Conservation (phyloP, 1,284 basidiomycete genomes). For the Puccinia polysora region DNA sequence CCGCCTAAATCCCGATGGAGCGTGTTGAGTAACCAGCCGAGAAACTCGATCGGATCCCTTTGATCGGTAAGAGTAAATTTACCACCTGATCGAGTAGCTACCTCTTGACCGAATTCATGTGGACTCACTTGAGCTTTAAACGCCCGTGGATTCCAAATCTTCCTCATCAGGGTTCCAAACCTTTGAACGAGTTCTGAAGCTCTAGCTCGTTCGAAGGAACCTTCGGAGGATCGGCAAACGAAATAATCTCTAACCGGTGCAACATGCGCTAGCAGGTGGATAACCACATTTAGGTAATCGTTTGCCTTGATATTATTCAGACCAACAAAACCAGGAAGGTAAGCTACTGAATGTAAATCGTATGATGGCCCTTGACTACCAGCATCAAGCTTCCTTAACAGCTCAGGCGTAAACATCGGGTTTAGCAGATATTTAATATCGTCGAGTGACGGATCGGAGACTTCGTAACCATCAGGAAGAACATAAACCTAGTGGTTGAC, state of each 20-base stretch:
- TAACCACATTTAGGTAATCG: constrained; percentile 95
- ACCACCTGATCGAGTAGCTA: constrained; percentile 75
- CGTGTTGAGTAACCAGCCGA: constrained; percentile 90
- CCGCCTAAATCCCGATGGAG: constrained; percentile 89
- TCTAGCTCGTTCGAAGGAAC: constrained; percentile 43
- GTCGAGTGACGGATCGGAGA: constrained; percentile 88
- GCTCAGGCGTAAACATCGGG: constrained; percentile 67
- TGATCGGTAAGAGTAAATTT: constrained; percentile 88
- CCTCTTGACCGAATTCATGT: constrained; percentile 96
- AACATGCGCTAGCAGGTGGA: constrained; percentile 88
- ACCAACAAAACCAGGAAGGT: constrained; percentile 89
- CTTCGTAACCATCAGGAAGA: constrained; percentile 93
- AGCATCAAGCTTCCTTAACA: constrained; percentile 61
- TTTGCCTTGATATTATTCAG: constrained; percentile 96
- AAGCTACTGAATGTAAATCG: constrained; percentile 73
- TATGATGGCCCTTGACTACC: constrained; percentile 59
- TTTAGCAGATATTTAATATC: constrained; percentile 87
- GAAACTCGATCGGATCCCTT: constrained; percentile 92
- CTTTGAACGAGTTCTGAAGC: constrained; percentile 73
- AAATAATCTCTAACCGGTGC: constrained; percentile 81
- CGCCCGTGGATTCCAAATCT: constrained; percentile 88
- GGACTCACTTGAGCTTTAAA: constrained; percentile 98
- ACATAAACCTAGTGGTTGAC: constrained; percentile 71
- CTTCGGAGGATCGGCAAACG: constrained; percentile 46
- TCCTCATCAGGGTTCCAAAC: constrained; percentile 66